phyloP scores from a whole-genome alignment of 768 basidiomycete species.

The Russula abietina region DNA sequence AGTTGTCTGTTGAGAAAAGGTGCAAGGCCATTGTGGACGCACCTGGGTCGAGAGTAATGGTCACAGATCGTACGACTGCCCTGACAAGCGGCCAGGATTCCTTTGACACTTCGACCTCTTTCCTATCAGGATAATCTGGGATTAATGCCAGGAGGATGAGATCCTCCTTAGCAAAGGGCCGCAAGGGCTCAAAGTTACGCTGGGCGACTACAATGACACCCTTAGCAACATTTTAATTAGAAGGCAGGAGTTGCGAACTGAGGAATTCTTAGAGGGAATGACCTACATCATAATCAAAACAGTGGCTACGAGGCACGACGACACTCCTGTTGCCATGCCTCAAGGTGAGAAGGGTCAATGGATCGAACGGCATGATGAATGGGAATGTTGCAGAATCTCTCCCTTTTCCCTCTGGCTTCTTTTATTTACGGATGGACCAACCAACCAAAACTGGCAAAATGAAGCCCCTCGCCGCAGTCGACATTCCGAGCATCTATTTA shows the following conservation, averaged over 20 bases:
- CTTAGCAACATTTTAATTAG: not conserved
- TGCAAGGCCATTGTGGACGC: not conserved
- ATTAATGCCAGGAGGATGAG: not conserved
- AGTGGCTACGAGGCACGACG: not conserved
- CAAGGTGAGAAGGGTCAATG: not conserved
- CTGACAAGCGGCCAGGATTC: not conserved
- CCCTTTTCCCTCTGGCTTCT: too few species aligned
- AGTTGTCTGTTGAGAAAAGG: too few species aligned
- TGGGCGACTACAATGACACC: not conserved
- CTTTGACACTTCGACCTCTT: not conserved
- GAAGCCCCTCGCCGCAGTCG: too few species aligned
- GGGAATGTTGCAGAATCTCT: too few species aligned
- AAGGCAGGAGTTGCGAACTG: too few species aligned
- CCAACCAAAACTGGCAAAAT: too few species aligned
- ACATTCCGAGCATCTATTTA: too few species aligned
- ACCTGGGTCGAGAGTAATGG: constrained; percentile 7
- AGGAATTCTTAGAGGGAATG: too few species aligned
- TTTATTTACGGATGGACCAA: too few species aligned
- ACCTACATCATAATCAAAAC: constrained; percentile 2
- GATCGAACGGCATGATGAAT: not conserved
- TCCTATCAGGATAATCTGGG: not conserved
- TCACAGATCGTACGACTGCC: not conserved
- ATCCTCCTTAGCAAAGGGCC: not conserved
- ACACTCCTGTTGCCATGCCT: constrained; percentile 2
- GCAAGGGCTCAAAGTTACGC: not conserved